These are phyloP conservation scores for Daldinia loculata DNA, from an alignment of 495 filamentous ascomycete species.

Conservation along the genomic window DNA sequence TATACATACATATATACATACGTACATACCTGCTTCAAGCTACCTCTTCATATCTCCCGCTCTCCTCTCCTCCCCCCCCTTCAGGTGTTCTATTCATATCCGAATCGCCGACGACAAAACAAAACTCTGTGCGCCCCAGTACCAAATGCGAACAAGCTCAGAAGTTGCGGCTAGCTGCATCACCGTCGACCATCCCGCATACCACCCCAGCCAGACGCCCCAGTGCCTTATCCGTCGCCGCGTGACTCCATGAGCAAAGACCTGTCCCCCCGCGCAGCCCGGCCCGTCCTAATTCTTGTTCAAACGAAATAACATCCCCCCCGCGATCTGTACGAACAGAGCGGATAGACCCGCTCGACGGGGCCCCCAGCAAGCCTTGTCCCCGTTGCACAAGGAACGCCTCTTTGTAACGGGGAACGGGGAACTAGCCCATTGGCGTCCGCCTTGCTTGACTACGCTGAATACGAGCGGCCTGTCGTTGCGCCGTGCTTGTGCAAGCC, in stretches of 20 bases:
- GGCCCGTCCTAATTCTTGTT: constrained; percentile 45
- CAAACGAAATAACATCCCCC: constrained; percentile 46
- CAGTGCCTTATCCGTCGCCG: constrained; percentile 59
- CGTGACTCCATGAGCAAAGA: constrained; percentile 53
- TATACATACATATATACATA: constrained; percentile 1
- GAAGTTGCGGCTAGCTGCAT: constrained; percentile 50
- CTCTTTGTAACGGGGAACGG: constrained; percentile 52
- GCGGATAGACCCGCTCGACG: constrained; percentile 44
- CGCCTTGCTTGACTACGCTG: constrained; percentile 42
- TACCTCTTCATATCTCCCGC: neutral
- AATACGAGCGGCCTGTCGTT: constrained; percentile 47
- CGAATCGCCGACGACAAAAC: constrained; percentile 46
- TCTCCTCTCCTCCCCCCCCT: constrained; percentile 3
- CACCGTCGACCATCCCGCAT: constrained; percentile 51
- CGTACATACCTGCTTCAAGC: constrained; percentile 14
- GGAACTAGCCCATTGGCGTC: constrained; percentile 54
- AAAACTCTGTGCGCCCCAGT: constrained; percentile 40
- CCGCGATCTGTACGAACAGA: constrained; percentile 48
- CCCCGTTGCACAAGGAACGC: constrained; percentile 55
- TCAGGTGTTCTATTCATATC: constrained; percentile 39
- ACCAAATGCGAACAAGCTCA: constrained; percentile 50
- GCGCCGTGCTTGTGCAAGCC: constrained; percentile 42
- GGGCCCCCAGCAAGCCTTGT: constrained; percentile 39
- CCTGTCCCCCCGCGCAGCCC: constrained; percentile 46
- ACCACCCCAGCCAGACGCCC: constrained; percentile 48